phyloP scores from a whole-genome alignment of 192 early-diverging fungal genomes.

The Entomortierella beljakovae region DNA sequence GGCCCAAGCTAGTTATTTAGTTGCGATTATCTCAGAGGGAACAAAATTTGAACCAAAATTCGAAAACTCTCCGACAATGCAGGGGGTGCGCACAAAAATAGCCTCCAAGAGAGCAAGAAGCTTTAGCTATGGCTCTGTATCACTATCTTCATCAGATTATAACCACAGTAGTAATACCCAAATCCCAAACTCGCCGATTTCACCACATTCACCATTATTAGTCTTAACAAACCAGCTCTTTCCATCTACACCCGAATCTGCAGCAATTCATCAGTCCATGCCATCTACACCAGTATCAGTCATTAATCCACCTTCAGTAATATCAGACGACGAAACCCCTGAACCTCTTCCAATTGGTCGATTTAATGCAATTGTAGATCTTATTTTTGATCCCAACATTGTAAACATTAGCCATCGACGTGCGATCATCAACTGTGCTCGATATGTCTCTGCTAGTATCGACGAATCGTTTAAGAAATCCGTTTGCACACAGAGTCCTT shows the following conservation, averaged over 20 bases:
- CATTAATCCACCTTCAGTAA: too few species aligned
- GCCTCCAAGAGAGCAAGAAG: not conserved
- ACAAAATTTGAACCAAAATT: slow-evolving; percentile 28
- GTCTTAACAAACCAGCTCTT: not conserved
- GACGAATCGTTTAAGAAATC: slow-evolving; percentile 28
- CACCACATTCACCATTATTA: not conserved
- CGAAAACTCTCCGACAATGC: not conserved
- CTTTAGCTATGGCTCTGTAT: not conserved
- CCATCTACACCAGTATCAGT: too few species aligned
- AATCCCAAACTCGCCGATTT: not conserved
- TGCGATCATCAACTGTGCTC: slow-evolving; percentile 51
- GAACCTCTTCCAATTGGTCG: slow-evolving; percentile 27
- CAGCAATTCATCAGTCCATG: too few species aligned
- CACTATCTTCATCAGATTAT: not conserved
- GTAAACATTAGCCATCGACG: slow-evolving; percentile 34
- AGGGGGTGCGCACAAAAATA: not conserved
- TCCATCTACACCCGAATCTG: not conserved
- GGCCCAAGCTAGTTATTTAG: slow-evolving; percentile 32
- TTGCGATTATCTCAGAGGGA: slow-evolving; percentile 24
- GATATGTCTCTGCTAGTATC: slow-evolving; percentile 46
- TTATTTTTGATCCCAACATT: slow-evolving; percentile 43
- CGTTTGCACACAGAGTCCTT: slow-evolving; percentile 6
- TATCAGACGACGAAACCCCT: not conserved
- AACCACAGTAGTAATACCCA: not conserved
- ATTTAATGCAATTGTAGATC: slow-evolving; percentile 35